Evolutionary conservation across 2,329 filamentous ascomycete species (phyloP).

Genomic region (Simplicillium aogashimaense): DNA sequence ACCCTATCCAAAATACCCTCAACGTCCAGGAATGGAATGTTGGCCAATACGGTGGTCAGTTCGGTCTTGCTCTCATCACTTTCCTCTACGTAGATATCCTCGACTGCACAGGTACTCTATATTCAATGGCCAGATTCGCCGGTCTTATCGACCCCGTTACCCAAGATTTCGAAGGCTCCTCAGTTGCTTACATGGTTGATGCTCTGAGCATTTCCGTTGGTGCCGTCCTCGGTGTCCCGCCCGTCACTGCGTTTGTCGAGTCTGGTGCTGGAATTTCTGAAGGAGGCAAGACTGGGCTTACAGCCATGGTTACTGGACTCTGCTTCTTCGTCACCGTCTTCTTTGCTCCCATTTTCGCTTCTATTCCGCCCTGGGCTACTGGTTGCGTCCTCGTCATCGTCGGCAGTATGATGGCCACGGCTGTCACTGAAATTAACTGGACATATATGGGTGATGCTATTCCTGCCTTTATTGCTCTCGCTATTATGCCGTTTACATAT

Average conservation of each 20-base stretch:
- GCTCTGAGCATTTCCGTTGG: conserved; percentile 71
- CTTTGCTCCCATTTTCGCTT: conserved; percentile 84
- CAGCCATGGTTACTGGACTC: conserved; percentile 65
- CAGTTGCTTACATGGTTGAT: conserved; percentile 75
- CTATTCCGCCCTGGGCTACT: conserved; percentile 82
- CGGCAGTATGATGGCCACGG: conserved; percentile 75
- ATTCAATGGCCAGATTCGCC: conserved; percentile 81
- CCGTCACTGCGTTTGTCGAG: conserved; percentile 81
- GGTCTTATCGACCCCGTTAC: conserved; percentile 72
- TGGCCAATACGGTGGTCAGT: conserved; percentile 58
- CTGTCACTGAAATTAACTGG: conserved; percentile 83
- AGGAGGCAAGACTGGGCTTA: conserved; percentile 77
- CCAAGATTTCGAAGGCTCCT: conserved; percentile 79
- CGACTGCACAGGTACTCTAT: conserved; percentile 76
- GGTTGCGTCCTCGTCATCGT: conserved; percentile 82
- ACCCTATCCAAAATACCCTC: conserved; percentile 60
- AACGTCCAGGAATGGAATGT: conserved; percentile 68
- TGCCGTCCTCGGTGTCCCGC: conserved; percentile 65
- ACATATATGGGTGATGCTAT: conserved; percentile 73
- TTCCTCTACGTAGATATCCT: conserved; percentile 89
- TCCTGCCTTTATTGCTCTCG: conserved; percentile 75
- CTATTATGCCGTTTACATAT: conserved; percentile 84
- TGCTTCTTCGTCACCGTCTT: conserved; percentile 84
- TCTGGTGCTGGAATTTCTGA: conserved; percentile 86
- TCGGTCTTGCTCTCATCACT: conserved; percentile 75